These are phyloP conservation scores for Ajuga reptans DNA, from an alignment of 305 asterid species.

Conservation along the genomic window DNA sequence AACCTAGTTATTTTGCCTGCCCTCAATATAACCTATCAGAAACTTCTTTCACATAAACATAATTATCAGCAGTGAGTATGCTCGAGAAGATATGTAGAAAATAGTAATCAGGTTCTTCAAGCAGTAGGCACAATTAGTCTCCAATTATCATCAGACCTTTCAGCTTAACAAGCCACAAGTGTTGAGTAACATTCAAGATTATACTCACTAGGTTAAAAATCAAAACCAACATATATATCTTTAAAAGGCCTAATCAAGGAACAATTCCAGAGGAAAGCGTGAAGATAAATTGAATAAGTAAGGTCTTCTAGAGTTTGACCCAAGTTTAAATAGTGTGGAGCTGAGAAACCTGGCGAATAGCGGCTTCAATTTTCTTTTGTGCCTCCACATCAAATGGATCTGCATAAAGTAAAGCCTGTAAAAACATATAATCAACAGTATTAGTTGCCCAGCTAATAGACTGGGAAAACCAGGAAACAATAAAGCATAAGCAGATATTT, in stretches of 20 bases:
- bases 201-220: not conserved
- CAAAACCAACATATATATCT: not conserved
- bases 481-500: not conserved
- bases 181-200: not conserved
- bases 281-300: conserved; percentile 11
- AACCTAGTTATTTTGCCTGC: conserved; percentile 10
- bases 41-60: not conserved
- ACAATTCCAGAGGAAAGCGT: not conserved
- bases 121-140: not conserved
- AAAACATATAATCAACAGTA: not conserved
- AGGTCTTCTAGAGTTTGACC: not conserved
- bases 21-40: not conserved
- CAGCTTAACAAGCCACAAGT: not conserved
- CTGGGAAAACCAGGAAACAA: not conserved
- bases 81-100: not conserved
- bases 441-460: conserved; percentile 11
- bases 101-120: conserved; percentile 1
- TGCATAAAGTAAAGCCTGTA: conserved; percentile 80
- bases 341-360: conserved; percentile 73
- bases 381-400: conserved; percentile 99
- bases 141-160: not conserved
- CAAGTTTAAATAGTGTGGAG: conserved; percentile 16
- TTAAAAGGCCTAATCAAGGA: not conserved
- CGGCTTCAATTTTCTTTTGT: conserved; percentile 86
- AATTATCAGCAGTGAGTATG: not conserved